phyloP scores from a whole-genome alignment of 2,329 filamentous ascomycete species.

The Talaromyces sp. region DNA sequence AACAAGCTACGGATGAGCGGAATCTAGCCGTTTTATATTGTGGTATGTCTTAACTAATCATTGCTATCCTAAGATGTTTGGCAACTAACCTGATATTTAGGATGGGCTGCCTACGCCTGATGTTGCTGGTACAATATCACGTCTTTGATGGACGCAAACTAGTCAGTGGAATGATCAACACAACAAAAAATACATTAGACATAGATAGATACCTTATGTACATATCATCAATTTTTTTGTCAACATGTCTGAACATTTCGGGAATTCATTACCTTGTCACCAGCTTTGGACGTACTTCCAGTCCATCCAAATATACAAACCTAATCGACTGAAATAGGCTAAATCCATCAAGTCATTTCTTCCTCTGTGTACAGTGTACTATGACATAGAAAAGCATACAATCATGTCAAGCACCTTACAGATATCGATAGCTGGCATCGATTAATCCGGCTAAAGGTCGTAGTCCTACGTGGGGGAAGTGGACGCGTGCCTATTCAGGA shows the following conservation, averaged over 20 bases:
- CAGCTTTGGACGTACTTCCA: too few species aligned
- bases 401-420: too few species aligned
- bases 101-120: slow-evolving; percentile 52
- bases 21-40: slow-evolving; percentile 90
- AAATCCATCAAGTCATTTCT: too few species aligned
- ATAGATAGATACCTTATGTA: background rate
- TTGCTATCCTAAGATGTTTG: background rate
- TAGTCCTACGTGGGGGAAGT: too few species aligned
- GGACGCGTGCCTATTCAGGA: too few species aligned
- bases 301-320: background rate
- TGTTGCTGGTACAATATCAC: background rate
- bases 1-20: slow-evolving; percentile 87
- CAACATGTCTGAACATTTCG: background rate
- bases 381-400: too few species aligned
- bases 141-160: background rate
- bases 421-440: too few species aligned
- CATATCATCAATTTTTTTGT: background rate
- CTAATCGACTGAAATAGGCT: background rate
- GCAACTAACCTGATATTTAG: slow-evolving; percentile 24
- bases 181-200: background rate
- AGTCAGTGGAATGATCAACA: background rate
- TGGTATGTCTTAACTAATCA: slow-evolving; percentile 50
- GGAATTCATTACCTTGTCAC: too few species aligned
- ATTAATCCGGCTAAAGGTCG: too few species aligned
- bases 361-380: too few species aligned